phyloP scores from a whole-genome alignment of 2,329 filamentous ascomycete genomes.

The Raffaelea albimanens region DNA sequence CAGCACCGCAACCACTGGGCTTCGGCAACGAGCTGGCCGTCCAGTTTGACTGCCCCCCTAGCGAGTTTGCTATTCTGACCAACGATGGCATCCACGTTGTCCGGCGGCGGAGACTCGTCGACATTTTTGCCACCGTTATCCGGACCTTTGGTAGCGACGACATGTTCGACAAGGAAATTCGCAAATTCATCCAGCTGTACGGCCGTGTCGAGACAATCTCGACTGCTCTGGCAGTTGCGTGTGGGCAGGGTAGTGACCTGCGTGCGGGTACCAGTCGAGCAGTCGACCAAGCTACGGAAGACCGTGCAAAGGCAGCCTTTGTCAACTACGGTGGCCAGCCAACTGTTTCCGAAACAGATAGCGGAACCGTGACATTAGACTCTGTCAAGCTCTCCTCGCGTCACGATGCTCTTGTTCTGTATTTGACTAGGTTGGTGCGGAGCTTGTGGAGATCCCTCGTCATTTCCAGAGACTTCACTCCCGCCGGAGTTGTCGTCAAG shows the following conservation, averaged over 20 bases:
- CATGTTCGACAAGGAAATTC: constrained; percentile 70
- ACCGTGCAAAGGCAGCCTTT: constrained; percentile 77
- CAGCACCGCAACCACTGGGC: constrained; percentile 57
- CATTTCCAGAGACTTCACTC: constrained; percentile 61
- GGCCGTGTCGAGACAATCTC: constrained; percentile 83
- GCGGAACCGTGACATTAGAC: constrained; percentile 64
- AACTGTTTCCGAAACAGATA: constrained; percentile 67
- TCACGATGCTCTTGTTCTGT: constrained; percentile 79
- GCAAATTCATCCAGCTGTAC: constrained; percentile 76
- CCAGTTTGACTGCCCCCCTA: constrained; percentile 78
- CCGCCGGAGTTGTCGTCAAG: constrained; percentile 50
- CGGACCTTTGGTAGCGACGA: constrained; percentile 66
- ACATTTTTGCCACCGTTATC: constrained; percentile 80
- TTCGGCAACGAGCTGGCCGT: constrained; percentile 94
- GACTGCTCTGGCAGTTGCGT: constrained; percentile 86
- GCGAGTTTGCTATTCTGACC: constrained; percentile 84
- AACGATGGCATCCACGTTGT: constrained; percentile 85
- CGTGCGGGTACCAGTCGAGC: constrained; percentile 63
- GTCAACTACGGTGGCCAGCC: constrained; percentile 89
- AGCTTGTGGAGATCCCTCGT: constrained; percentile 80
- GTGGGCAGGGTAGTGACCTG: constrained; percentile 77
- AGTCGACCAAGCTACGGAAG: constrained; percentile 76
- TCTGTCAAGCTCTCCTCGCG: constrained; percentile 80
- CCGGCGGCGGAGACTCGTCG: constrained; percentile 73
- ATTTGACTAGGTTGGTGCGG: constrained; percentile 78